A percentile compares a stretch with the other conserved stretches of the same genome.
These are phyloP conservation scores for Ascochyta clinopodiicola DNA, from an alignment of 2,329 filamentous ascomycete genomes.

Conservation along the genomic window DNA sequence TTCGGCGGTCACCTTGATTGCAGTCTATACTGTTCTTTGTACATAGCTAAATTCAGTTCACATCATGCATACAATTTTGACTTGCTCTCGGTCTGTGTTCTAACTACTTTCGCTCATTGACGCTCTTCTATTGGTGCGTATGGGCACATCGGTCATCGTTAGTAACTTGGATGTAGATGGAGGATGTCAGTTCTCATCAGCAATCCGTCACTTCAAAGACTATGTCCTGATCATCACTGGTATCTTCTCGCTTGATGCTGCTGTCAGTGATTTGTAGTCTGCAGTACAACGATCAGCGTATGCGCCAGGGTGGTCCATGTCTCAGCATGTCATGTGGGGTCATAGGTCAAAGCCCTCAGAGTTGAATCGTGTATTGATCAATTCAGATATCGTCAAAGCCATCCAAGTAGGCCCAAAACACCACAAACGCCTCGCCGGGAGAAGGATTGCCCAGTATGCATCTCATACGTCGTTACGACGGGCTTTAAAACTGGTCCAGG, in stretches of 20 bases:
- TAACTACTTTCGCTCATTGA: too few species aligned
- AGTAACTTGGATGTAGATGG: too few species aligned
- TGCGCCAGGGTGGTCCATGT: background rate
- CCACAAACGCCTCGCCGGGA: constrained; percentile 46
- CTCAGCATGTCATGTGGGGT: background rate
- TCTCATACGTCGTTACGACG: constrained; percentile 16
- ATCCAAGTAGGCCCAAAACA: constrained; percentile 27
- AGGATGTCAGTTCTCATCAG: too few species aligned
- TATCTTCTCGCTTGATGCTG: background rate
- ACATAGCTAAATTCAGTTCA: too few species aligned
- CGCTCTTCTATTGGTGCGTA: too few species aligned
- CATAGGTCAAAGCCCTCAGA: constrained; percentile 1
- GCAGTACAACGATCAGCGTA: background rate
- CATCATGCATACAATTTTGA: too few species aligned
- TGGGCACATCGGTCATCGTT: too few species aligned
- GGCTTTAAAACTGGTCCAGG: constrained; percentile 58
- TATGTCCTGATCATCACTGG: too few species aligned
- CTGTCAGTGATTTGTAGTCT: background rate
- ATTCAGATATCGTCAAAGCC: constrained; percentile 35
- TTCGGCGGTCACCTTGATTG: too few species aligned
- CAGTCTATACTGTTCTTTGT: too few species aligned
- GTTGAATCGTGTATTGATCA: constrained; percentile 31
- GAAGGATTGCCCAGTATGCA: constrained; percentile 22
- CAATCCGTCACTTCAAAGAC: too few species aligned
- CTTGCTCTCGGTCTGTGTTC: too few species aligned